Conservation (phyloP, 1,284 basidiomycete species). For the Ustilago trichophora region DNA sequence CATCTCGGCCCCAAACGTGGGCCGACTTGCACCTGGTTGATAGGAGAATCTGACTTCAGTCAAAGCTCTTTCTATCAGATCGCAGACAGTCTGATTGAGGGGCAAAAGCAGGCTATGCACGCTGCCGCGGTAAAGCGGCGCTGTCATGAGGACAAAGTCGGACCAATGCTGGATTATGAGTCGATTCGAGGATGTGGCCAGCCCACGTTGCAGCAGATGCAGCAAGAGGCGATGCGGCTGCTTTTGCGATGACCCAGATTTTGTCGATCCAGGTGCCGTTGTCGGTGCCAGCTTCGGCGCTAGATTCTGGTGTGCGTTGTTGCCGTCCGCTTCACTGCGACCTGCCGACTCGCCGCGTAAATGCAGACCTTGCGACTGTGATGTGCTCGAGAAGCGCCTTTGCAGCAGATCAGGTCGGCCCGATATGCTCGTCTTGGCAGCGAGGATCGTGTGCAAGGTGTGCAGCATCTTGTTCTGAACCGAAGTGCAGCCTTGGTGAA, state of each 20-base stretch:
- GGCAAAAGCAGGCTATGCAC: constrained; percentile 77
- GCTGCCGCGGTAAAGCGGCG: constrained; percentile 80
- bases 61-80: constrained; percentile 75
- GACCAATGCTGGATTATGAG: constrained; percentile 92
- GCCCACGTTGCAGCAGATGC: constrained; percentile 81
- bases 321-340: constrained; percentile 8
- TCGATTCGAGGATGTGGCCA: constrained; percentile 76
- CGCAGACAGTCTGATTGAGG: constrained; percentile 81
- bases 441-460: constrained; percentile 79
- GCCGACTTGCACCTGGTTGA: constrained; percentile 49
- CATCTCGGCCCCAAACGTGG: constrained; percentile 40
- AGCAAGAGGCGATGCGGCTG: constrained; percentile 73
- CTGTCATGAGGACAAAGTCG: constrained; percentile 90
- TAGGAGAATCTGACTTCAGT: constrained; percentile 69
- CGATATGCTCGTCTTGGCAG: constrained; percentile 17
- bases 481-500: constrained; percentile 69
- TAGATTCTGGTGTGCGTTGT: not conserved
- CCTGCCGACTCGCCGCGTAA: constrained; percentile 15
- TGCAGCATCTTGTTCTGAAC: constrained; percentile 83
- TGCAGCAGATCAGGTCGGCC: constrained; percentile 7
- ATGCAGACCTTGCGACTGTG: constrained; percentile 10
- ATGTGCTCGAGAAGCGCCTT: constrained; percentile 15
- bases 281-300: constrained; percentile 1
- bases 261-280: too few relatives aligned
- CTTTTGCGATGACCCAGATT: not conserved